Conservation (phyloP, 441 rosid genomes). For the Capsella rubella region DNA sequence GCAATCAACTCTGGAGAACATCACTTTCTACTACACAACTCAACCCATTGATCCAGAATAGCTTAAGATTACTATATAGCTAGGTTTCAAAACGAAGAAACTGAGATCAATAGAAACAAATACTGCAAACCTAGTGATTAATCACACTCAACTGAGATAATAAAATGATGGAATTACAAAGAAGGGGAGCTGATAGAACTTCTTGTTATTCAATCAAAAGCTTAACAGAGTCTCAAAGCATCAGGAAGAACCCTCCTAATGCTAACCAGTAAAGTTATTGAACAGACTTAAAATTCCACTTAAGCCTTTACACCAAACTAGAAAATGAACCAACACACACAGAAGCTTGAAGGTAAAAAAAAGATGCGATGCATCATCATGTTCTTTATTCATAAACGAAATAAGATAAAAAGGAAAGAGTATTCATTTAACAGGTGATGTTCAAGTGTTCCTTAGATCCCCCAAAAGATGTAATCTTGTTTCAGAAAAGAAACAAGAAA, state of each 20-base stretch:
- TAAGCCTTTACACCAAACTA: slow-evolving; percentile 8
- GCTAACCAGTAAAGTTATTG: slow-evolving; percentile 1
- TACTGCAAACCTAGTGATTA: not conserved
- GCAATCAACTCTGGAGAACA: not conserved
- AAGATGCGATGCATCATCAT: slow-evolving; percentile 33
- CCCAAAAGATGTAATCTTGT: not conserved
- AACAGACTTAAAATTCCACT: slow-evolving; percentile 6
- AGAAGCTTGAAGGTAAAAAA: slow-evolving; percentile 5
- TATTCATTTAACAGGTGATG: not conserved
- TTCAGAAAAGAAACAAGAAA: slow-evolving; percentile 41
- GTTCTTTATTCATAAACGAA: slow-evolving; percentile 32
- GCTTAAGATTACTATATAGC: slow-evolving; percentile 5
- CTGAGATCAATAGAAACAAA: too few relatives aligned
- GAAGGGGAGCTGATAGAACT: slow-evolving; percentile 1
- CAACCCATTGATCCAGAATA: not conserved
- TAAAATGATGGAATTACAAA: not conserved
- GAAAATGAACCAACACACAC: slow-evolving; percentile 11
- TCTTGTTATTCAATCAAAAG: slow-evolving; percentile 33
- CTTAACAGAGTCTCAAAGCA: slow-evolving; percentile 12
- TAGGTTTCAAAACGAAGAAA: not conserved
- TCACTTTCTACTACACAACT: not conserved
- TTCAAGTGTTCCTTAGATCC: not conserved
- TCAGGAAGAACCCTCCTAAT: slow-evolving; percentile 14
- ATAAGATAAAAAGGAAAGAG: not conserved
- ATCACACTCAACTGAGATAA: not conserved